phyloP scores from a whole-genome alignment of 352 stramenopile species.

The Phytopythium aichiense region DNA sequence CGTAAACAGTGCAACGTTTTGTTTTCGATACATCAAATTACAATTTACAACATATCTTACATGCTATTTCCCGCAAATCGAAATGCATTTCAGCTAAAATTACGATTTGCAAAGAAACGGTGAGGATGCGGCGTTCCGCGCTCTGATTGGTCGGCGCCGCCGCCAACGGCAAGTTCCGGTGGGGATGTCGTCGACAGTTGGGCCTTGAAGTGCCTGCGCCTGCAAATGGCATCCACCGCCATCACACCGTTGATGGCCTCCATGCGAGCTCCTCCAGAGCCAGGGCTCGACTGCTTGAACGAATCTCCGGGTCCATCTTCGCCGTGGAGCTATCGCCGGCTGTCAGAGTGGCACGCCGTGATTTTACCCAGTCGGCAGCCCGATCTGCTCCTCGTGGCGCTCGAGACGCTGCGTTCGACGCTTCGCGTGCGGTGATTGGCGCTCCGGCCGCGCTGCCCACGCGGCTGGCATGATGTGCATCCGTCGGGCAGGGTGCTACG shows the following conservation, averaged over 20 bases:
- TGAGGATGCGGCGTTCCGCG: background rate
- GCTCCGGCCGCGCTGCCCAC: background rate
- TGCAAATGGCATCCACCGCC: background rate
- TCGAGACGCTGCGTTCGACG: background rate
- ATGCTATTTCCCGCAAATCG: too few species aligned
- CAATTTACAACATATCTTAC: too few species aligned
- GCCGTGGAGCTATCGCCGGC: background rate
- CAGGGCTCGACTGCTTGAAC: background rate
- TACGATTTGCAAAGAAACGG: background rate
- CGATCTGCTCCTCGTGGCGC: background rate
- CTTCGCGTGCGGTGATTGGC: background rate
- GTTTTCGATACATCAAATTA: too few species aligned
- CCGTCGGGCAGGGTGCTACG: background rate
- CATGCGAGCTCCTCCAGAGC: too few species aligned
- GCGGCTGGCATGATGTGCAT: background rate
- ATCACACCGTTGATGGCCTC: background rate
- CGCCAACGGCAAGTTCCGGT: background rate
- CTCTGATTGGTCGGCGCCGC: conserved; percentile 1
- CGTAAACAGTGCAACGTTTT: too few species aligned
- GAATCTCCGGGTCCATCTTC: background rate
- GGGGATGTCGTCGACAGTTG: background rate
- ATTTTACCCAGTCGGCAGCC: background rate
- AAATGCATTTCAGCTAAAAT: background rate
- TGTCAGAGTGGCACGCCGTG: background rate
- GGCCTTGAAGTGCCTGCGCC: background rate